Conservation (phyloP, 305 asterid species). For the Fraxinus angustifolia region DNA sequence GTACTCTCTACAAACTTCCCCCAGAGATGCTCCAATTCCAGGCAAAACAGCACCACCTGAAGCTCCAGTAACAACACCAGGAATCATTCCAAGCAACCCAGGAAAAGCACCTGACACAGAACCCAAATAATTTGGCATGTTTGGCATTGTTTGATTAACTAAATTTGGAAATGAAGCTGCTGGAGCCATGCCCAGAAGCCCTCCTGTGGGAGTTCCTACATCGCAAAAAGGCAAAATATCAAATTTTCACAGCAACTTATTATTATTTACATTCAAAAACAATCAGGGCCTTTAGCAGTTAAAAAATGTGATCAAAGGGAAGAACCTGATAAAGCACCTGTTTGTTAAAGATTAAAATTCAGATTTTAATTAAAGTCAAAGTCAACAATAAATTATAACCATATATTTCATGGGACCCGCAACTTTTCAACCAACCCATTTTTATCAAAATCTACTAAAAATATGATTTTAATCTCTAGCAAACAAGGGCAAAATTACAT, state of each 20-base stretch:
- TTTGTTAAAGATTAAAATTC: too few relatives aligned
- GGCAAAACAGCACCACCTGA: conserved; percentile 90
- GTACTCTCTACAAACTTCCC: conserved; percentile 90
- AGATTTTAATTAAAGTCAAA: too few relatives aligned
- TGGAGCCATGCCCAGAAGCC: conserved; percentile 80
- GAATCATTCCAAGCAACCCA: conserved; percentile 94
- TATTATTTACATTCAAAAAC: not conserved
- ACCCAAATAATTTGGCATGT: conserved; percentile 95
- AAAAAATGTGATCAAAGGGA: conserved; percentile 18
- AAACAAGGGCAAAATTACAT: not conserved
- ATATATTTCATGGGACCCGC: too few relatives aligned
- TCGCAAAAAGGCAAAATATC: conserved; percentile 19
- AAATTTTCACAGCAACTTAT: conserved; percentile 1
- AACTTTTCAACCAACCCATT: too few relatives aligned
- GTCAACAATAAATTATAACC: too few relatives aligned
- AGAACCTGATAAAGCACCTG: not conserved
- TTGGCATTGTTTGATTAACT: conserved; percentile 95
- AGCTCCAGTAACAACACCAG: conserved; percentile 85
- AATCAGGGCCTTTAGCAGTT: not conserved
- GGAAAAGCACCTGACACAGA: conserved; percentile 94
- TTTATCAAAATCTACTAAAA: too few relatives aligned
- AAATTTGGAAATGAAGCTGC: conserved; percentile 64
- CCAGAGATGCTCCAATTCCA: conserved; percentile 84
- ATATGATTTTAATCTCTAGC: too few relatives aligned
- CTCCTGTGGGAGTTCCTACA: conserved; percentile 76